phyloP scores from a whole-genome alignment of 768 basidiomycete genomes.

The Tylopilus subfusipes region DNA sequence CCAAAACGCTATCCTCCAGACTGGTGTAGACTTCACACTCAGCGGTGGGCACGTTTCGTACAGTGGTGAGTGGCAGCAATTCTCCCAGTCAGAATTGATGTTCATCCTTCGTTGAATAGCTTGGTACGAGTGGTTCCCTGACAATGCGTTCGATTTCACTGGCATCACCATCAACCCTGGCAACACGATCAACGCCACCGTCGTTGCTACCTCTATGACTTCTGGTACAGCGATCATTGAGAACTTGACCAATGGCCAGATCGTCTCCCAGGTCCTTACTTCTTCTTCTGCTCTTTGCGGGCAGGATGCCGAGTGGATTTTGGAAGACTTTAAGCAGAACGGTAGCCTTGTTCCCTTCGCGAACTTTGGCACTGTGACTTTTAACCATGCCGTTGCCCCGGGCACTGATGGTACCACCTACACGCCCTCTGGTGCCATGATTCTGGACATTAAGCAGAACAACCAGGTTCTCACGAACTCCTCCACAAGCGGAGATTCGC shows the following conservation, averaged over 20 bases:
- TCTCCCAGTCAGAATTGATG: not conserved
- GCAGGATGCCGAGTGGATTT: not conserved
- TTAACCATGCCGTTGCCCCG: slow-evolving; percentile 1
- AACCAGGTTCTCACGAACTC: slow-evolving; percentile 9
- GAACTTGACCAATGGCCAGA: not conserved
- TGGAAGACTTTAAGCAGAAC: not conserved
- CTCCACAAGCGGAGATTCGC: not conserved
- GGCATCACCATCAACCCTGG: not conserved
- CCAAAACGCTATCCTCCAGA: slow-evolving; percentile 15
- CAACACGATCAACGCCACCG: not conserved
- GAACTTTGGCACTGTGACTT: not conserved
- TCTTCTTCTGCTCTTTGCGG: not conserved
- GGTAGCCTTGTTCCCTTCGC: not conserved
- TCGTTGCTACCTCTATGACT: not conserved
- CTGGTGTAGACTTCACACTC: slow-evolving; percentile 12
- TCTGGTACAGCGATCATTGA: not conserved
- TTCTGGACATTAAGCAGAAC: slow-evolving; percentile 13
- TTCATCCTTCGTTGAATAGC: not conserved
- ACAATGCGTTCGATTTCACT: not conserved
- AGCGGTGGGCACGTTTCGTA: not conserved
- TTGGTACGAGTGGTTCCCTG: no score
- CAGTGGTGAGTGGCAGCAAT: not conserved
- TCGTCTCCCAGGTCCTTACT: not conserved
- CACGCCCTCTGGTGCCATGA: slow-evolving; percentile 7
- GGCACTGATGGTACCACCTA: slow-evolving; percentile 2